Percentiles rank a stretch among this genome's conserved stretches.
These are phyloP conservation scores for Cutaneotrichosporon cavernicola DNA, from an alignment of 1,284 basidiomycete species.

Conservation along the genomic window DNA sequence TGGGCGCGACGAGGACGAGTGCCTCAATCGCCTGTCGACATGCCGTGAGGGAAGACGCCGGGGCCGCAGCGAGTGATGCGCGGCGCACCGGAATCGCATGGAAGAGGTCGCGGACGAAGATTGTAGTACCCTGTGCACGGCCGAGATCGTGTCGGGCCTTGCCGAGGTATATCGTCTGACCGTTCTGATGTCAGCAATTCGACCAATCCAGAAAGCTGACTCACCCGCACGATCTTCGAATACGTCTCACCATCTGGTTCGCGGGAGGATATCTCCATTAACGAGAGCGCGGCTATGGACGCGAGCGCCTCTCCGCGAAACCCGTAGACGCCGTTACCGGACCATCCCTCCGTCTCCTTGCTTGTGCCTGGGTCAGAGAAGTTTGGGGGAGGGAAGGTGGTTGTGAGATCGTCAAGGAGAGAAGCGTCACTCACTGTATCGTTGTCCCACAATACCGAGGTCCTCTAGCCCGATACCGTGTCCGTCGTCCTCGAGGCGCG, in stretches of 20 bases:
- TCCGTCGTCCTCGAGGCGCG: conserved; percentile 82
- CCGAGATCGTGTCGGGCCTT: conserved; percentile 60
- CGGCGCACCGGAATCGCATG: conserved; percentile 64
- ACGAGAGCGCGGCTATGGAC: conserved; percentile 69
- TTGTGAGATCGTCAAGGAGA: background rate
- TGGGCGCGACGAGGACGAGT: conserved; percentile 68
- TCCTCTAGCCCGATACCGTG: conserved; percentile 65
- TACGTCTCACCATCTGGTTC: conserved; percentile 63
- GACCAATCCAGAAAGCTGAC: conserved; percentile 15
- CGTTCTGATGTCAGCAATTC: conserved; percentile 21
- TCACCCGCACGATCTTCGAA: conserved; percentile 73
- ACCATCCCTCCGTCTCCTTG: conserved; percentile 24
- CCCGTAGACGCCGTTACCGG: conserved; percentile 63
- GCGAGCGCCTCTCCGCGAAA: conserved; percentile 87
- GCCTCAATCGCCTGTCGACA: conserved; percentile 70
- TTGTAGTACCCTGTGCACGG: conserved; percentile 67
- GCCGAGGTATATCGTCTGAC: conserved; percentile 22
- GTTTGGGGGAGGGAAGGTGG: background rate
- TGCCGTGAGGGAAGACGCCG: conserved; percentile 61
- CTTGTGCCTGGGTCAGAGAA: conserved; percentile 23
- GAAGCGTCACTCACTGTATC: conserved; percentile 62
- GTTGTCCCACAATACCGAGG: conserved; percentile 60
- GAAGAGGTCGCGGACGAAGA: conserved; percentile 79
- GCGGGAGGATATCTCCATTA: conserved; percentile 66
- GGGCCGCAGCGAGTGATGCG: conserved; percentile 37